Evolutionary conservation across 768 basidiomycete genomes (phyloP).

Genomic region (Xerocomellus chrysenteron): DNA sequence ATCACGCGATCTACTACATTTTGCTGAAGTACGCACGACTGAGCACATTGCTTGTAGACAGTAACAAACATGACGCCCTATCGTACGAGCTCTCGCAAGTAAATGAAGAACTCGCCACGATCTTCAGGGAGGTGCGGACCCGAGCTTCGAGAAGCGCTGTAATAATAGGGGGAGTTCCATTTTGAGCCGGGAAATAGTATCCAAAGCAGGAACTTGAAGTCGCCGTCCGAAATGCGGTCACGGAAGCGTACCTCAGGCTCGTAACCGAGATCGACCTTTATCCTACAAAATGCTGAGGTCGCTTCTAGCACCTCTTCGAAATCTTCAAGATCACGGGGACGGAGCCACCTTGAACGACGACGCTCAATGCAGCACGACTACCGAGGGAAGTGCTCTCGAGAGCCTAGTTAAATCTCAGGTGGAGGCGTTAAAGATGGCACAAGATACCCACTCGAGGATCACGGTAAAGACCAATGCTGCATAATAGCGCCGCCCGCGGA

Average conservation of each 20-base stretch:
- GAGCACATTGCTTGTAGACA: too few relatives aligned
- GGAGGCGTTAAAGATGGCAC: conserved; percentile 64
- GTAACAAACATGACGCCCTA: too few relatives aligned
- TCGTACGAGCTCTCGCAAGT: too few relatives aligned
- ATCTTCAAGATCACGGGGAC: conserved; percentile 48
- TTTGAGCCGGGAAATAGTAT: neutral
- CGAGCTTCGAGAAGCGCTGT: too few relatives aligned
- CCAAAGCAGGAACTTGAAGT: neutral
- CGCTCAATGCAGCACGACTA: conserved; percentile 16
- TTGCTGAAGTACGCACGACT: too few relatives aligned
- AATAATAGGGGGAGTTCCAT: too few relatives aligned
- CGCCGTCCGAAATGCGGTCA: neutral
- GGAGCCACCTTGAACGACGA: conserved; percentile 24
- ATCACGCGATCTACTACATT: too few relatives aligned
- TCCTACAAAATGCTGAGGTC: conserved; percentile 50
- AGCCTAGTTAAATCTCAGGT: conserved; percentile 67
- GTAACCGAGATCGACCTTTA: neutral
- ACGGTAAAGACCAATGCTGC: conserved; percentile 44
- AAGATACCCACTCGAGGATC: conserved; percentile 43
- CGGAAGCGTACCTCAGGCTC: too few relatives aligned
- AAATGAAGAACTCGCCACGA: too few relatives aligned
- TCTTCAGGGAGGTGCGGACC: too few relatives aligned
- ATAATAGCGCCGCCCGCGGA: neutral
- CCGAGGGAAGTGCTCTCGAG: conserved; percentile 2
- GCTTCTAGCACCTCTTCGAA: conserved; percentile 57